phyloP scores from a whole-genome alignment of 257 asterid species.

The Petunia secreta region DNA sequence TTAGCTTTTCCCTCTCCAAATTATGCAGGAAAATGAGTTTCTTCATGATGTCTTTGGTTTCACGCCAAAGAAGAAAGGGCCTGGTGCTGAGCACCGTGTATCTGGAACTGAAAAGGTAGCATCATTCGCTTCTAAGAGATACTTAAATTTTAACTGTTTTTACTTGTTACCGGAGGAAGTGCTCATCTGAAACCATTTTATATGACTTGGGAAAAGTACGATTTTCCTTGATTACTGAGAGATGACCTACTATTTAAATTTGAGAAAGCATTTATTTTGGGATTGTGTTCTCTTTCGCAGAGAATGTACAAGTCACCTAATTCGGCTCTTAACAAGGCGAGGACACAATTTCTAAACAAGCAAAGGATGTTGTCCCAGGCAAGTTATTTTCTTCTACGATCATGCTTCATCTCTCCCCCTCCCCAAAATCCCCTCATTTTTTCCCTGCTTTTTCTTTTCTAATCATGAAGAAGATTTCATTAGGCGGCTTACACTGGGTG shows the following conservation, averaged over 20 bases:
- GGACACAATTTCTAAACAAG: slow-evolving; percentile 81
- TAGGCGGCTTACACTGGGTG: background rate
- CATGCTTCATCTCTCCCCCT: background rate
- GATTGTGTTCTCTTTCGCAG: slow-evolving; percentile 40
- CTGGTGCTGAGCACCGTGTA: slow-evolving; percentile 55
- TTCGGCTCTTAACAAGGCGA: slow-evolving; percentile 76
- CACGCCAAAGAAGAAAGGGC: slow-evolving; percentile 60
- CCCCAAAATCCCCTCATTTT: background rate
- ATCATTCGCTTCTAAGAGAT: background rate
- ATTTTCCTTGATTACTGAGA: background rate
- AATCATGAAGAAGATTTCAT: background rate
- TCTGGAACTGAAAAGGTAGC: slow-evolving; percentile 71
- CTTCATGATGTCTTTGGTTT: slow-evolving; percentile 89
- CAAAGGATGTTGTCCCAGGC: slow-evolving; percentile 80
- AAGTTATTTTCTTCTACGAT: slow-evolving; percentile 19
- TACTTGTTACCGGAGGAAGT: background rate
- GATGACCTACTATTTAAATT: background rate
- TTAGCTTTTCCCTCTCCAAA: background rate
- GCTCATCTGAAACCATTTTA: background rate
- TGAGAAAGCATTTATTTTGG: background rate
- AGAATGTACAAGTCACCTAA: slow-evolving; percentile 80
- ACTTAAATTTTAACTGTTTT: background rate
- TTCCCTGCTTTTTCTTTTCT: background rate
- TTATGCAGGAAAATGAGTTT: slow-evolving; percentile 75
- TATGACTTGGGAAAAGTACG: background rate